Percentiles rank a stretch among this genome's conserved stretches.
Conservation (phyloP, 2,329 filamentous ascomycete genomes). For the Bipolaris victoriae region DNA sequence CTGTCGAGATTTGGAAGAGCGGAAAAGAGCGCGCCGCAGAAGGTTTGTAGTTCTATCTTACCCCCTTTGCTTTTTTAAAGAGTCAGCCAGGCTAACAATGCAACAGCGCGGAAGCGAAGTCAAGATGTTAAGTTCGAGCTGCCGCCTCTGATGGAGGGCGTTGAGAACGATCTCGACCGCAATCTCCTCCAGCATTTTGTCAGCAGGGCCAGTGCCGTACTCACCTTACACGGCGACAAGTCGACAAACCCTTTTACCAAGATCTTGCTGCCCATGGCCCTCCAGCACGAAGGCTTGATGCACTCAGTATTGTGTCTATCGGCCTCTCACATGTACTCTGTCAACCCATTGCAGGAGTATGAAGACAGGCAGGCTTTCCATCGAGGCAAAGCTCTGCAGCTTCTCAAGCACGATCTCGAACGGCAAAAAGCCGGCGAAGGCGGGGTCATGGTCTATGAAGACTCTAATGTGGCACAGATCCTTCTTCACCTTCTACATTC, state of each 20-base stretch:
- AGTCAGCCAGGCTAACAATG: conserved; percentile 23
- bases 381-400: conserved; percentile 52
- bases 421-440: conserved; percentile 48
- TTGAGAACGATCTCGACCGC: conserved; percentile 80
- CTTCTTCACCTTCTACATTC: conserved; percentile 66
- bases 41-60: conserved; percentile 42
- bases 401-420: conserved; percentile 55
- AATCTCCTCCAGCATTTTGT: conserved; percentile 85
- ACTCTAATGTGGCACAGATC: conserved; percentile 67
- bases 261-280: conserved; percentile 80
- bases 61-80: not conserved
- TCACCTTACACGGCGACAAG: conserved; percentile 81
- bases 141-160: conserved; percentile 73
- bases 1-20: conserved; percentile 85
- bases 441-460: conserved; percentile 52
- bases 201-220: conserved; percentile 75
- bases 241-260: conserved; percentile 82
- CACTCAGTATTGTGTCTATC: conserved; percentile 86
- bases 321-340: conserved; percentile 71
- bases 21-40: conserved; percentile 78
- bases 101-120: conserved; percentile 42
- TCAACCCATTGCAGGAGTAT: conserved; percentile 58
- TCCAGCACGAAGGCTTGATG: conserved; percentile 82
- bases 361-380: conserved; percentile 57
- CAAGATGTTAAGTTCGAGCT: conserved; percentile 54